A percentile compares a stretch with the other conserved stretches of the same genome.
These are phyloP conservation scores for Dunaliella primolecta DNA, from an alignment of 139 green algal genomes.

Conservation along the genomic window DNA sequence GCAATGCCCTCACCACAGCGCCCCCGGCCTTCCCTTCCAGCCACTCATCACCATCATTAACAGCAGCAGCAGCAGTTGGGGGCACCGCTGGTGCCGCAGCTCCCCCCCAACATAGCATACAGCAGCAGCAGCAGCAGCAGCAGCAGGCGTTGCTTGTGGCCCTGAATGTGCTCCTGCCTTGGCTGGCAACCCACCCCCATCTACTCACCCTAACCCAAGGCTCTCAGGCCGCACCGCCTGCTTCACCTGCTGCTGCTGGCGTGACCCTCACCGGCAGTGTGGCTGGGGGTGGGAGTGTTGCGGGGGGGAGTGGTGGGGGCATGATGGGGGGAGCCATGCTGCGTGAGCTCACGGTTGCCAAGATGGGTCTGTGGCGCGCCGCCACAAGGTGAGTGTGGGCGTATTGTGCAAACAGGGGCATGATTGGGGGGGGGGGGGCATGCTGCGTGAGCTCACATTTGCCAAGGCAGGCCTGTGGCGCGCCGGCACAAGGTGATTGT, in stretches of 20 bases:
- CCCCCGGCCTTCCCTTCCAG: not conserved
- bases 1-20: not conserved
- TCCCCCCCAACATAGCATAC: too few relatives aligned
- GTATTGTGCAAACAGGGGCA: too few relatives aligned
- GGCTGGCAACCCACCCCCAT: constrained; percentile 1
- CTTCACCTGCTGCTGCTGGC: not conserved
- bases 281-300: not conserved
- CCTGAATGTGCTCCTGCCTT: not conserved
- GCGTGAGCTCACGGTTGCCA: not conserved
- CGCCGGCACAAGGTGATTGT: too few relatives aligned
- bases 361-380: not conserved
- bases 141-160: not conserved
- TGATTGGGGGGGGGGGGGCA: too few relatives aligned
- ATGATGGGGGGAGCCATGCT: not conserved
- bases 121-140: constrained; percentile 5
- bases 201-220: not conserved
- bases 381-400: not conserved
- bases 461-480: too few relatives aligned
- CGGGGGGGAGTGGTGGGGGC: not conserved
- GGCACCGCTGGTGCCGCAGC: too few relatives aligned
- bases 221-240: not conserved
- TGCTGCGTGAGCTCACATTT: too few relatives aligned
- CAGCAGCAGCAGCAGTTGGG: not conserved
- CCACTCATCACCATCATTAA: not conserved
- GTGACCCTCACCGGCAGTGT: not conserved